phyloP scores from a whole-genome alignment of 345 rosid genomes.

The Hevea brasiliensis region DNA sequence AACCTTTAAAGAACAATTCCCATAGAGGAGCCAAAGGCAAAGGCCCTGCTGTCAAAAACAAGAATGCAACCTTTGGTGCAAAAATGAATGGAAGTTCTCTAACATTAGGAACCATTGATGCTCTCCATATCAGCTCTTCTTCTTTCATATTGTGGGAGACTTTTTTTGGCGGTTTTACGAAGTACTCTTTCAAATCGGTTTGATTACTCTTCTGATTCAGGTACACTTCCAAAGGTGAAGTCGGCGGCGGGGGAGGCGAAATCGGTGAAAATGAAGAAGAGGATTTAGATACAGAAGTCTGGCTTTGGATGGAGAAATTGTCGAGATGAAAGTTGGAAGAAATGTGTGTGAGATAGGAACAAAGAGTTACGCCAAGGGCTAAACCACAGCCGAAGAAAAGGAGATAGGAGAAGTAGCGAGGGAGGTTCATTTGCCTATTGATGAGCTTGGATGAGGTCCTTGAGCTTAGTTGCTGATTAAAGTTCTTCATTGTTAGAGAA shows the following conservation, averaged over 20 bases:
- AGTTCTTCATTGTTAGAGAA: too few species aligned
- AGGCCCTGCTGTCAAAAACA: constrained; percentile 13
- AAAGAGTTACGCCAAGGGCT: constrained; percentile 51
- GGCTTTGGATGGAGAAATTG: too few species aligned
- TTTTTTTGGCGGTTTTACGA: too few species aligned
- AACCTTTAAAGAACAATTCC: constrained; percentile 26
- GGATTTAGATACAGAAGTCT: too few species aligned
- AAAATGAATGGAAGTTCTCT: neutral
- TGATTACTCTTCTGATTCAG: too few species aligned
- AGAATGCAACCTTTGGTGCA: too few species aligned
- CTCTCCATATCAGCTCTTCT: constrained; percentile 9
- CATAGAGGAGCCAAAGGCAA: constrained; percentile 13
- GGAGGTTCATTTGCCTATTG: too few species aligned
- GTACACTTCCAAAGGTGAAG: neutral
- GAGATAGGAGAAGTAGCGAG: constrained; percentile 39
- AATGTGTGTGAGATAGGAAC: constrained; percentile 43
- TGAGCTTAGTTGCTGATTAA: too few species aligned
- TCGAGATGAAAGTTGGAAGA: constrained; percentile 33
- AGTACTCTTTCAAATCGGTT: too few species aligned
- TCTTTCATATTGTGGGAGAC: constrained; percentile 20
- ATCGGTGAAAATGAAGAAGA: too few species aligned
- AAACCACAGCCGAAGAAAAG: constrained; percentile 57
- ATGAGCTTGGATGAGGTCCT: too few species aligned
- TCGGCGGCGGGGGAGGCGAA: constrained; percentile 10
- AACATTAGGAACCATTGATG: constrained; percentile 24